These are phyloP conservation scores for Allium cepa DNA, from an alignment of 106 monocot species.

Conservation along the genomic window DNA sequence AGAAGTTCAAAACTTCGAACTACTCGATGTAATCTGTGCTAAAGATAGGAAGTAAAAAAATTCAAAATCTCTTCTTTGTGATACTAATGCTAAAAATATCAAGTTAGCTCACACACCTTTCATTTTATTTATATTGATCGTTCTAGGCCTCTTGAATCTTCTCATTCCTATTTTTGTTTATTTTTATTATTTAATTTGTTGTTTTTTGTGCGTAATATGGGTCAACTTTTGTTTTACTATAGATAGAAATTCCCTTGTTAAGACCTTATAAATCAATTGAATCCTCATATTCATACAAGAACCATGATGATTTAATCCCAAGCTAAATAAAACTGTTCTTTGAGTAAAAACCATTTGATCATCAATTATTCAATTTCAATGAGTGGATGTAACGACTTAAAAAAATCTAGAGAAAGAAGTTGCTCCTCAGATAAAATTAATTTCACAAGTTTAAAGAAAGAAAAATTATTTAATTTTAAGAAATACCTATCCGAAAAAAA, in stretches of 20 bases:
- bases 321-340: neutral
- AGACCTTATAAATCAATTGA: neutral
- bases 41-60: neutral
- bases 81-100: neutral
- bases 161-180: neutral
- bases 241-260: neutral
- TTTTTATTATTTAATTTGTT: neutral
- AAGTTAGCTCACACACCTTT: neutral
- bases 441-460: neutral
- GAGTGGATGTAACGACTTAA: neutral
- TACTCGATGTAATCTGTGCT: no score
- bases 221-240: neutral
- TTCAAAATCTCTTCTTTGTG: neutral
- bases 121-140: neutral
- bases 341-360: neutral
- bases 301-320: no score
- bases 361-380: neutral
- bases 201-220: neutral
- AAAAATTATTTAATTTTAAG: conserved; percentile 4
- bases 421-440: neutral
- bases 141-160: neutral
- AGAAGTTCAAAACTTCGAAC: no score
- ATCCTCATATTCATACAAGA: no score
- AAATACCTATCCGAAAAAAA: neutral
- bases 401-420: neutral